A percentile compares a stretch with the other conserved stretches of the same genome.
phyloP scores from a whole-genome alignment of 1,284 basidiomycete genomes.

The Lignosus rhinocerotis region DNA sequence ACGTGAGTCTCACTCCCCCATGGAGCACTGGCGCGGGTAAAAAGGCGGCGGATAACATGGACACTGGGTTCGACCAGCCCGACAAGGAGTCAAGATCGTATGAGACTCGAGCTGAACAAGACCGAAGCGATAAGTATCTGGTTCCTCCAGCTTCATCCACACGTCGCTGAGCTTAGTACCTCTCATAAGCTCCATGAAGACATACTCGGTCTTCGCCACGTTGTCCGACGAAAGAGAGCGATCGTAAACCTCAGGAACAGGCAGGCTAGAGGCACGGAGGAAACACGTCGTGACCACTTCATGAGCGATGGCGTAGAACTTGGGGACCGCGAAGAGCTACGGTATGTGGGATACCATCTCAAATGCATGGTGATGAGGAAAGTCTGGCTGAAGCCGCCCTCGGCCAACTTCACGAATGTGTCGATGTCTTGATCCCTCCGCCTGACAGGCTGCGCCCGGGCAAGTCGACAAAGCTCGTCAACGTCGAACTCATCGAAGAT shows the following conservation, averaged over 20 bases:
- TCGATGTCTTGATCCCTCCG: slow-evolving; percentile 37
- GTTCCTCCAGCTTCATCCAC: slow-evolving; percentile 43
- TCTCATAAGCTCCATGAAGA: slow-evolving; percentile 51
- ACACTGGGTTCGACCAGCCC: slow-evolving; percentile 51
- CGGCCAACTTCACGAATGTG: slow-evolving; percentile 41
- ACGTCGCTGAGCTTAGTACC: slow-evolving; percentile 47
- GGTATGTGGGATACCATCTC: slow-evolving; percentile 51
- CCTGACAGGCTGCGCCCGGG: slow-evolving; percentile 45
- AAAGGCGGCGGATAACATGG: neutral
- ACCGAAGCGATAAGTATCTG: slow-evolving; percentile 41
- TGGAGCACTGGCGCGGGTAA: neutral
- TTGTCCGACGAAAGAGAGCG: slow-evolving; percentile 52
- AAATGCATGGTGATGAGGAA: slow-evolving; percentile 49
- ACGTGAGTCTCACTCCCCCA: neutral
- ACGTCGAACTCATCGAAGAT: slow-evolving; percentile 48
- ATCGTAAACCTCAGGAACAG: slow-evolving; percentile 49
- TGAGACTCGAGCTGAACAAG: slow-evolving; percentile 47
- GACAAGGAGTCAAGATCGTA: slow-evolving; percentile 53
- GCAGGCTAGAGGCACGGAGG: slow-evolving; percentile 47
- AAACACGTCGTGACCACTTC: slow-evolving; percentile 53
- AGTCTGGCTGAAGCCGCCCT: slow-evolving; percentile 46
- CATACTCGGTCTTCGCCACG: slow-evolving; percentile 49
- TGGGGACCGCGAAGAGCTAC: slow-evolving; percentile 45
- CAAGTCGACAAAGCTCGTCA: slow-evolving; percentile 44
- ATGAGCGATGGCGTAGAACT: slow-evolving; percentile 47